These are phyloP conservation scores for Cytospora schulzeri DNA, from an alignment of 2,329 filamentous ascomycete genomes.

Conservation along the genomic window DNA sequence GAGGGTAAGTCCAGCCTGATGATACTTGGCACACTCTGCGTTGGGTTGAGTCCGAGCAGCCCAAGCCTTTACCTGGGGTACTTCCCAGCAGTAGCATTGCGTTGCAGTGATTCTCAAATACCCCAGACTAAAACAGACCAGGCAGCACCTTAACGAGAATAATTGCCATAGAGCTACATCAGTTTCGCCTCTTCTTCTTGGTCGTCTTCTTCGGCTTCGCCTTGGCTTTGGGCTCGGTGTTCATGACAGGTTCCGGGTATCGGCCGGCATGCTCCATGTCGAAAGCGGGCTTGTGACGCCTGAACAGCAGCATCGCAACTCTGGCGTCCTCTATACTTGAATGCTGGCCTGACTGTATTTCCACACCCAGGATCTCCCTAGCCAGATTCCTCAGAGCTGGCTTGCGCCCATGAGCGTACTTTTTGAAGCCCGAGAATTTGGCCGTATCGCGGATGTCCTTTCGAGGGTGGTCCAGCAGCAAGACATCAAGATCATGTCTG, in stretches of 20 bases:
- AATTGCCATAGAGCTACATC: constrained; percentile 22
- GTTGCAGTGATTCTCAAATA: not conserved
- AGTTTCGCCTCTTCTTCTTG: constrained; percentile 42
- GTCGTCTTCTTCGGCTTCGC: constrained; percentile 47
- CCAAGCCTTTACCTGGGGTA: constrained; percentile 8
- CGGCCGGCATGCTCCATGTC: constrained; percentile 76
- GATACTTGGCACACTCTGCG: not conserved
- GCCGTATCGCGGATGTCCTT: constrained; percentile 84
- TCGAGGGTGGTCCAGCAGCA: constrained; percentile 77
- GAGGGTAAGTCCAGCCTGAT: constrained; percentile 63
- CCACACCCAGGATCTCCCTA: constrained; percentile 58
- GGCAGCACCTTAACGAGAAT: constrained; percentile 5
- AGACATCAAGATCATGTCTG: constrained; percentile 73
- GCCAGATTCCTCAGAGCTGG: constrained; percentile 66
- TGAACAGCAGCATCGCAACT: constrained; percentile 87
- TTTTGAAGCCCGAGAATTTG: constrained; percentile 72
- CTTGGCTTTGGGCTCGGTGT: constrained; percentile 33
- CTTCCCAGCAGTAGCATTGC: not conserved
- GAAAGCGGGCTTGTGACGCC: constrained; percentile 80
- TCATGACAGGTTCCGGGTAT: constrained; percentile 48
- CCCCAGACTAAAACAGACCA: constrained; percentile 8
- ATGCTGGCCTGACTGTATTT: constrained; percentile 66
- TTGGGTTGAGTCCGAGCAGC: constrained; percentile 27
- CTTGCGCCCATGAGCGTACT: constrained; percentile 67
- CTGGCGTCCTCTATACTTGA: constrained; percentile 79